Conservation (phyloP, 108 stramenopile species). For the Epipyxis sp. region DNA sequence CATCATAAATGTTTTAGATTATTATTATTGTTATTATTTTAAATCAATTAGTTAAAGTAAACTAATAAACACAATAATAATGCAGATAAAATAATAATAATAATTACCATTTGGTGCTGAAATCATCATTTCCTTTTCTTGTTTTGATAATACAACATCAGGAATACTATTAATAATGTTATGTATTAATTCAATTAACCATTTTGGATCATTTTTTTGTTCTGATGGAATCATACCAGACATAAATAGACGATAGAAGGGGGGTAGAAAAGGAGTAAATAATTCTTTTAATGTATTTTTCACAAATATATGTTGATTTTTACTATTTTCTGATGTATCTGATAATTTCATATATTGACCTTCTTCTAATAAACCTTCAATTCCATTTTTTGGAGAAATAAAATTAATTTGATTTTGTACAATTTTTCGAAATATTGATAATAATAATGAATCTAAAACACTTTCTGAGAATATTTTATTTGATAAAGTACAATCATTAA, state of each 20-base stretch:
- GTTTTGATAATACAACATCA: too few relatives aligned
- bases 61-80: too few relatives aligned
- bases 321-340: not conserved
- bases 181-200: not conserved
- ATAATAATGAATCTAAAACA: not conserved
- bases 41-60: too few relatives aligned
- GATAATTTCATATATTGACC: not conserved
- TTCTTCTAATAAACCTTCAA: not conserved
- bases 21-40: too few relatives aligned
- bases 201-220: slow-evolving; percentile 2
- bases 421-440: not conserved
- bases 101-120: too few relatives aligned
- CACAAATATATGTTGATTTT: slow-evolving; percentile 70
- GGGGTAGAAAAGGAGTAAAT: slow-evolving; percentile 82
- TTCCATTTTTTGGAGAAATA: not conserved
- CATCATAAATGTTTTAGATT: too few relatives aligned
- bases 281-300: slow-evolving; percentile 63
- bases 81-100: too few relatives aligned
- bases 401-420: not conserved
- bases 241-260: slow-evolving; percentile 86
- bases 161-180: too few relatives aligned
- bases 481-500: not conserved
- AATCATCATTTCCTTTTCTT: too few relatives aligned
- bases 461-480: not conserved
- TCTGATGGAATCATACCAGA: slow-evolving; percentile 68